Evolutionary conservation across 106 monocot genomes (phyloP).

Genomic region (Acanthochlamys bracteata): DNA sequence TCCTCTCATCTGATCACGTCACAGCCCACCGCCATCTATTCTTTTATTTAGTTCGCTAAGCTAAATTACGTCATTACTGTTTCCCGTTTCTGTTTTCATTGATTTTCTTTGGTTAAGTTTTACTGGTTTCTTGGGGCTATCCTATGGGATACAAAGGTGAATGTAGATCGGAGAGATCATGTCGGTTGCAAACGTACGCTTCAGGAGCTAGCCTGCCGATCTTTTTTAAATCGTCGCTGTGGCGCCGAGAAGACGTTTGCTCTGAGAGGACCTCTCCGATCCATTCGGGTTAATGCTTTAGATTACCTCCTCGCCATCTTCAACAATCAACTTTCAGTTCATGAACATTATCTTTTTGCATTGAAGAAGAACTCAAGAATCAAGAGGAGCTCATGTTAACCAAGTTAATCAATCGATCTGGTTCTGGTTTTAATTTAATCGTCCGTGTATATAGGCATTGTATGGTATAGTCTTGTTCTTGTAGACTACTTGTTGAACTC

Average conservation of each 20-base stretch:
- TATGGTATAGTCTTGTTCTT: not conserved
- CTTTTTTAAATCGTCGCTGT: slow-evolving; percentile 10
- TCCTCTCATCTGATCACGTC: slow-evolving; percentile 31
- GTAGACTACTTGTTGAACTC: not conserved
- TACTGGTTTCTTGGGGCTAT: not conserved
- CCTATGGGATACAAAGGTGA: not conserved
- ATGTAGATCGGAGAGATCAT: slow-evolving; percentile 47
- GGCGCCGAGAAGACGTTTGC: slow-evolving; percentile 25
- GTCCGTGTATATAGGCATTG: slow-evolving; percentile 8
- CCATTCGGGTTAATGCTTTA: slow-evolving; percentile 11
- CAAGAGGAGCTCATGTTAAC: not conserved
- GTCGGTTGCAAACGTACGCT: slow-evolving; percentile 27
- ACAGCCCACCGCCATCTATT: not conserved
- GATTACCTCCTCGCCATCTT: too few relatives aligned
- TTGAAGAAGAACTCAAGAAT: not conserved
- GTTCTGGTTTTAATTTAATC: slow-evolving; percentile 7
- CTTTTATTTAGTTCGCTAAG: not conserved
- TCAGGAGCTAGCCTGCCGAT: slow-evolving; percentile 6
- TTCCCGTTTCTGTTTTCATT: too few relatives aligned
- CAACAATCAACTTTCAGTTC: not conserved
- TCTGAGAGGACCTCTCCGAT: slow-evolving; percentile 47
- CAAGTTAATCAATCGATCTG: too few relatives aligned
- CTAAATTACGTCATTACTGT: too few relatives aligned
- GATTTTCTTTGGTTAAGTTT: not conserved
- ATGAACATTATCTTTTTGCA: not conserved